phyloP scores from a whole-genome alignment of 1,284 basidiomycete species.

The Erythrobasidium hasegawianum region DNA sequence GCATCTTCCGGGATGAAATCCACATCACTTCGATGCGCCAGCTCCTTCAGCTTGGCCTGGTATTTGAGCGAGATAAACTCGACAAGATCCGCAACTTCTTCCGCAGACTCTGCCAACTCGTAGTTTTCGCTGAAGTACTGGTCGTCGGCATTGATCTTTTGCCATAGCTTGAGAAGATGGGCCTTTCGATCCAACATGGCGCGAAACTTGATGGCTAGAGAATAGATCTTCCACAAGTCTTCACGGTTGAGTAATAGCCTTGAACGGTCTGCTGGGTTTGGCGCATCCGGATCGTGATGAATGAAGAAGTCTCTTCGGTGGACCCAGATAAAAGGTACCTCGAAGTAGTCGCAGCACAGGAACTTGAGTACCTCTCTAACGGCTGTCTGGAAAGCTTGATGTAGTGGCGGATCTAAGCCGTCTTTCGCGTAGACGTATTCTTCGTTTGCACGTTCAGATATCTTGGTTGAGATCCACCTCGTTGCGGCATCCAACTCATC shows the following conservation, averaged over 20 bases:
- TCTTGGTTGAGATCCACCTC: slow-evolving; percentile 79
- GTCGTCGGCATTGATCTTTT: slow-evolving; percentile 60
- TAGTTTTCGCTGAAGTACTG: slow-evolving; percentile 68
- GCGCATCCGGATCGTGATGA: slow-evolving; percentile 55
- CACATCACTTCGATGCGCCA: slow-evolving; percentile 55
- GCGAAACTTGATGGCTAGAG: slow-evolving; percentile 78
- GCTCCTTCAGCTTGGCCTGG: slow-evolving; percentile 57
- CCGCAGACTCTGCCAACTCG: slow-evolving; percentile 57
- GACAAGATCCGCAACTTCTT: slow-evolving; percentile 83
- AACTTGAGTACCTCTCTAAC: slow-evolving; percentile 76
- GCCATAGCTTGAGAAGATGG: slow-evolving; percentile 63
- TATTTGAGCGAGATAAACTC: slow-evolving; percentile 90
- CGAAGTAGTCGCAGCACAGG: slow-evolving; percentile 79
- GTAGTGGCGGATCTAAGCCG: slow-evolving; percentile 60
- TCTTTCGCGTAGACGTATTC: slow-evolving; percentile 55
- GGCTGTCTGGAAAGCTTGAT: slow-evolving; percentile 68
- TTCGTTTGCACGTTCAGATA: slow-evolving; percentile 72
- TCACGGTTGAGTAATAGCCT: slow-evolving; percentile 67
- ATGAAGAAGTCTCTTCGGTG: slow-evolving; percentile 88
- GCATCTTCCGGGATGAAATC: slow-evolving; percentile 31
- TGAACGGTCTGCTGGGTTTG: slow-evolving; percentile 29
- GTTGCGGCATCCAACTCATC: slow-evolving; percentile 63
- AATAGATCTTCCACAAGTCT: slow-evolving; percentile 83
- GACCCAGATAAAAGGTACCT: slow-evolving; percentile 92
- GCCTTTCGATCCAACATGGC: slow-evolving; percentile 71